Evolutionary conservation across 768 basidiomycete genomes (phyloP), one percentile per base, ranked within the genome.

Genomic region (Mycena leptocephala): DNA sequence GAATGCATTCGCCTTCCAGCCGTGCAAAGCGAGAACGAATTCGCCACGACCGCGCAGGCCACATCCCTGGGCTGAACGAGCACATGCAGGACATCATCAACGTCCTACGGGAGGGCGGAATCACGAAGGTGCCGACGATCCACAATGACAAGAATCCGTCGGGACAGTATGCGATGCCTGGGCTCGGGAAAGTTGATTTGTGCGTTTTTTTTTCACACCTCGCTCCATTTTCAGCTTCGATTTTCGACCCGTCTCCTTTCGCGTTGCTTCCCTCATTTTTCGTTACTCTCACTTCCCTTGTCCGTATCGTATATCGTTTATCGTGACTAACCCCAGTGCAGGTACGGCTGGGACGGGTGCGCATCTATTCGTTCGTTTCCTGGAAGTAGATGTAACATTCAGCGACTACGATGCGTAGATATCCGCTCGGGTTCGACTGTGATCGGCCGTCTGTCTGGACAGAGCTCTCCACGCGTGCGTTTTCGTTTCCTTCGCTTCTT

Each of bases 361-460:
- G 75, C 26, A 16, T 7, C 18, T 66, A 51, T 28, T 10, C 53
- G 56, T 55, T 16, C 7, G 22, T 26, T 18, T 35, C 7, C 53
- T 18, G 11, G 22, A n/a, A 22, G 3, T 14, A 33, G n/a, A 16
- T 26, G 48, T 24, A 11, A 8, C 14, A 37, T 79, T 39, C 35
- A 56, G 69, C 64, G 80, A 82, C 81, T 74, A n/a, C n/a, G n/a
- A 4, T 51, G n/a, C 30, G 14, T 66, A 82, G 84, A 18, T 94
- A 93, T 70, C 92, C 92, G 1, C 91, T 94, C 80, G 85, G 86
- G 5, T 94, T 94, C 79, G 92, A 94, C 78, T 94, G 93, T 79
- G 90, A 91, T 30, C 87, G 90, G 72, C 92, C 93, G 13, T 81
- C 82, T 5, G 80, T 79, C 11, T 94, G 93, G 93, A 85, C 79